Percentiles rank a stretch among this genome's conserved stretches.
Conservation (phyloP, 2,329 filamentous ascomycete species). For the Juglanconis oblonga region DNA sequence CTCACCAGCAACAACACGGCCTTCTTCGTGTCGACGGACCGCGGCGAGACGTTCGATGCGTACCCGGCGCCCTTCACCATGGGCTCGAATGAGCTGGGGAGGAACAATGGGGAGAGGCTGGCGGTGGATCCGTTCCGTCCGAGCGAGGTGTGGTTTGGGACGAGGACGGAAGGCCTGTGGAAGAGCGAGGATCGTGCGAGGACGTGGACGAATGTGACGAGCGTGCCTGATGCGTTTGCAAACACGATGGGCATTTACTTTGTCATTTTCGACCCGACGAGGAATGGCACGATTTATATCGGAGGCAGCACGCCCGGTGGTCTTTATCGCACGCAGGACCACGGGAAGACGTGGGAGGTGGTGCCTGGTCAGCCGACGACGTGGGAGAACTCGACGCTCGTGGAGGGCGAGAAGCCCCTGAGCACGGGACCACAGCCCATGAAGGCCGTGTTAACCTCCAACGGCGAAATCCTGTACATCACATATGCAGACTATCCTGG, state of each 20-base stretch:
- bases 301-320: slow-evolving; percentile 8
- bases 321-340: background rate
- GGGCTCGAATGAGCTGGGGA: slow-evolving; percentile 10
- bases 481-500: slow-evolving; percentile 8
- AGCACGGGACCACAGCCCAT: slow-evolving; percentile 10
- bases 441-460: background rate
- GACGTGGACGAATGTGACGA: slow-evolving; percentile 10
- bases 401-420: background rate
- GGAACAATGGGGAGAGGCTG: slow-evolving; percentile 9
- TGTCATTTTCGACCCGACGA: slow-evolving; percentile 1
- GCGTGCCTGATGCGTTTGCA: slow-evolving; percentile 6
- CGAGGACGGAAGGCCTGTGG: slow-evolving; percentile 1
- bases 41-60: background rate
- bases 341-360: background rate
- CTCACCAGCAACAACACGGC: slow-evolving; percentile 9
- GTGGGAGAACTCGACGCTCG: background rate
- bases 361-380: slow-evolving; percentile 4
- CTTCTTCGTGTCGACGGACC: slow-evolving; percentile 5
- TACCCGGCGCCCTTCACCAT: slow-evolving; percentile 4
- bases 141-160: slow-evolving; percentile 3
- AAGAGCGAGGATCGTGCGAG: background rate
- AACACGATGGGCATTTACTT: slow-evolving; percentile 12
- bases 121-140: slow-evolving; percentile 2
- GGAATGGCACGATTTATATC: slow-evolving; percentile 5
- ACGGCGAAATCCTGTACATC: slow-evolving; percentile 4